Base-by-base conservation (phyloP, 805 yeast species). In the Myxozyma nipponensis region DNA sequence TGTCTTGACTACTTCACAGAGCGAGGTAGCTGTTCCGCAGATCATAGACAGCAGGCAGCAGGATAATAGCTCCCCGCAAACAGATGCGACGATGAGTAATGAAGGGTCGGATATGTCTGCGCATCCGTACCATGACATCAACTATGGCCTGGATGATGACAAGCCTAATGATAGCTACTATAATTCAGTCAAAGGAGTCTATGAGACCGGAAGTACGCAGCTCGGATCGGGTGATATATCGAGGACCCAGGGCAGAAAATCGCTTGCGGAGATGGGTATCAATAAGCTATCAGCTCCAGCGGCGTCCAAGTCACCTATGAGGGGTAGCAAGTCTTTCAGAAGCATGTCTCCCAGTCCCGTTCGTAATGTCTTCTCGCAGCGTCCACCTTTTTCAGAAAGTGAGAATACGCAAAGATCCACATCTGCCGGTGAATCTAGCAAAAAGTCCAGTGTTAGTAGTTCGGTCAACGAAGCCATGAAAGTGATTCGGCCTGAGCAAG, bases 401-500 rank as follows among this genome's bases (percentile, higher is more conserved):
- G 32, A 28, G 7, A n/a, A n/a, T n/a, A 35, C 6, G 17, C 46
- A 42, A 21, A 23, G 22, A 23, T 18, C 46, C 21, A 42, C 25
- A 32, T 32, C 39, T 6, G 21, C 46, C 24, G 30, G 18, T 22
- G 46, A 21, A 9, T 42, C 46, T 13, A 42, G 21, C 28, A 42
- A 42, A 22, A 42, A 37, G 24, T 46, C 54, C 9, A 50, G 28
- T 22, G 44, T 26, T 7, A 42, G 48, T 6, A 36, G 15, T 9
- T 18, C 35, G 18, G 46, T 40, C 28, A 42, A 45, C 3, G 58
- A 47, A 18, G 42, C 50, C 17, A 56, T 55, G 59, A 46, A 45
- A 17, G 58, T 53, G 7, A 55, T 52, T 23, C 46, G 32, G 22
- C 52, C 50, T 24, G 47, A 55, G 37, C 49, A 55, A n/a, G 55